Percentiles rank a stretch among this genome's conserved stretches.
Conservation (phyloP, 345 rosid genomes). For the Gossypium sturtianum region DNA sequence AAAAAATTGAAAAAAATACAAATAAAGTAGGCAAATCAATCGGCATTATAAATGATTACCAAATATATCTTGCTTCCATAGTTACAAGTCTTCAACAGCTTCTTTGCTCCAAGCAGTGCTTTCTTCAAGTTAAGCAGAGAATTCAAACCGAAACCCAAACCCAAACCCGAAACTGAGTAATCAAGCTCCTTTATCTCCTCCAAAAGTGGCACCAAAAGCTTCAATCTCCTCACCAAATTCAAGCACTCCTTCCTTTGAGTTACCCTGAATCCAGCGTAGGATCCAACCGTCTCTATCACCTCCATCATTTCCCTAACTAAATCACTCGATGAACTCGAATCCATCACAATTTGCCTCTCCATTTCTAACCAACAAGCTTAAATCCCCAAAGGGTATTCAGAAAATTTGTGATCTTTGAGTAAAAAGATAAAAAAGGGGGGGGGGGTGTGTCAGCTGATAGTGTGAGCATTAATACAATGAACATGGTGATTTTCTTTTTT, state of each 20-base stretch:
- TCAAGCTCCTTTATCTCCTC: constrained; percentile 44
- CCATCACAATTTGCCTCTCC: constrained; percentile 22
- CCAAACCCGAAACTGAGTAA: constrained; percentile 3
- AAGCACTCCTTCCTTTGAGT: constrained; percentile 55
- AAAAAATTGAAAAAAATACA: background rate
- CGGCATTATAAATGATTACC: constrained; percentile 21
- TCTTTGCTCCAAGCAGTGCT: constrained; percentile 39
- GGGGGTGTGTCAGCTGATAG: background rate
- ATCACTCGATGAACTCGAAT: constrained; percentile 23
- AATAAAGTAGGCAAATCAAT: background rate
- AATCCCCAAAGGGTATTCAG: constrained; percentile 2
- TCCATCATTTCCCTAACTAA: constrained; percentile 33
- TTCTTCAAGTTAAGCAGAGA: constrained; percentile 34
- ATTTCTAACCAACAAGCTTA: constrained; percentile 11
- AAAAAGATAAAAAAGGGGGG: background rate
- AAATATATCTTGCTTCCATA: constrained; percentile 59
- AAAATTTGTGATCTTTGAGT: background rate
- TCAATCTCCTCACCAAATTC: constrained; percentile 52
- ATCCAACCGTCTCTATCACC: constrained; percentile 39
- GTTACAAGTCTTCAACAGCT: constrained; percentile 49
- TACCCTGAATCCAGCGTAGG: constrained; percentile 32
- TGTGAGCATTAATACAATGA: constrained; percentile 3
- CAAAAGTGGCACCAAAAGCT: constrained; percentile 50
- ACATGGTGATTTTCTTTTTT: background rate
- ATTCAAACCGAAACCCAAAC: too few species aligned